These are phyloP conservation scores for Triticum monococcum DNA, from an alignment of 176 grass and related monocot species.

Conservation along the genomic window DNA sequence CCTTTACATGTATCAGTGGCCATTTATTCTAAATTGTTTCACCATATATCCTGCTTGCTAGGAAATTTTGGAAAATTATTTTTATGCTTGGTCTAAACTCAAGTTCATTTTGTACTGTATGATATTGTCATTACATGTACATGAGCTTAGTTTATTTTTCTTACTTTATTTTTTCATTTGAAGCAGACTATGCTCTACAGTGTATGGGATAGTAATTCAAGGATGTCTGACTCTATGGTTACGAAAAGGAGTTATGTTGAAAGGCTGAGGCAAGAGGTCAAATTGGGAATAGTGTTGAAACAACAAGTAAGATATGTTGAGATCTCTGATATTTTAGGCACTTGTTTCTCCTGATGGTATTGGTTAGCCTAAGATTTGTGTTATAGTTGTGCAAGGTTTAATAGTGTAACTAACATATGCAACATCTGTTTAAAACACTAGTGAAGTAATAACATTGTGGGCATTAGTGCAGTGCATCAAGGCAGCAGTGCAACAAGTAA, in stretches of 20 bases:
- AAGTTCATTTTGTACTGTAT: conserved; percentile 11
- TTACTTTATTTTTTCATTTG: conserved; percentile 52
- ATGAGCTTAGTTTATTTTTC: conserved; percentile 21
- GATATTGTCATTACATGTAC: conserved; percentile 13
- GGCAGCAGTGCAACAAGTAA: background rate
- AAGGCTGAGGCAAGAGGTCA: conserved; percentile 62
- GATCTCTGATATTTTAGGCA: conserved; percentile 17
- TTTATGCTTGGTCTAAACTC: conserved; percentile 6
- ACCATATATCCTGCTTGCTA: background rate
- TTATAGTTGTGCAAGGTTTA: background rate
- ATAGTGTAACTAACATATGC: conserved; percentile 18
- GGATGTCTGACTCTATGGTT: conserved; percentile 64
- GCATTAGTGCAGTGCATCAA: background rate
- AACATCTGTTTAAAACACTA: conserved; percentile 16
- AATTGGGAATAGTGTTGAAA: conserved; percentile 58
- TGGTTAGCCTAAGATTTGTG: background rate
- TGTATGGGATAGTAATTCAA: conserved; percentile 61
- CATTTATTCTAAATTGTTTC: conserved; percentile 11
- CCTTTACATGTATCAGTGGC: background rate
- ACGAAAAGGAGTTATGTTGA: conserved; percentile 65
- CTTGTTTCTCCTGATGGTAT: background rate
- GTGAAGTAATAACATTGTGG: background rate
- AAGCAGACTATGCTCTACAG: conserved; percentile 76
- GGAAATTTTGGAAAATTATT: background rate
- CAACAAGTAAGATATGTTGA: conserved; percentile 69